phyloP scores from a whole-genome alignment of 768 basidiomycete species.

The Favolaschia claudopus region DNA sequence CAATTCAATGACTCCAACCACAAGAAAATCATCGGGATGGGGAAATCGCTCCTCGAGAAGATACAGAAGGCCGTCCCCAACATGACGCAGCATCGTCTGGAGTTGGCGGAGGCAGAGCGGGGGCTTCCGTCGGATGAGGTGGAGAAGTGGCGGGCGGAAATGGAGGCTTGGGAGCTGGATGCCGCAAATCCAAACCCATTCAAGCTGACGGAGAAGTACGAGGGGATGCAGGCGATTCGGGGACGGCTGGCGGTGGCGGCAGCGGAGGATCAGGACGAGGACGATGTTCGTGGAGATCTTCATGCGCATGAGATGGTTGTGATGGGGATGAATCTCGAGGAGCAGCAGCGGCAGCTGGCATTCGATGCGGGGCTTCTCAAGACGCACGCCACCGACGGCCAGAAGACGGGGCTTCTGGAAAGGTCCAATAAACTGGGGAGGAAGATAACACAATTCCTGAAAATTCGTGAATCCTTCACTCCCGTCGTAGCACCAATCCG shows the following conservation, averaged over 20 bases:
- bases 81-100: background rate
- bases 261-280: background rate
- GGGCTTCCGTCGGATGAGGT: background rate
- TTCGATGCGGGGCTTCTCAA: background rate
- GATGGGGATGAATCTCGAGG: conserved; percentile 26
- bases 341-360: conserved; percentile 9
- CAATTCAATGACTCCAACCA: conserved; percentile 13
- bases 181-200: conserved; percentile 17
- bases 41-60: background rate
- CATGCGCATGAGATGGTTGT: background rate
- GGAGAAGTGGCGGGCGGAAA: conserved; percentile 5
- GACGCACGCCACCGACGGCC: background rate
- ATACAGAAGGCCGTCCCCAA: background rate
- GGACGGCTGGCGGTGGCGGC: conserved; percentile 27
- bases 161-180: conserved; percentile 19
- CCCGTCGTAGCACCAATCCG: background rate
- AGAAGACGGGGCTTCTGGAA: background rate
- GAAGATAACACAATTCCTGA: background rate
- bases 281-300: background rate
- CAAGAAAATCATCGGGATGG: background rate
- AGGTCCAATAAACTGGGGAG: background rate
- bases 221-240: conserved; percentile 15
- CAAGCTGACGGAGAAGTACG: background rate
- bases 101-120: background rate
- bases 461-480: background rate